Evolutionary conservation across 2,329 filamentous ascomycete species (phyloP).

Genomic region (Trichoderma cornu-damae): DNA sequence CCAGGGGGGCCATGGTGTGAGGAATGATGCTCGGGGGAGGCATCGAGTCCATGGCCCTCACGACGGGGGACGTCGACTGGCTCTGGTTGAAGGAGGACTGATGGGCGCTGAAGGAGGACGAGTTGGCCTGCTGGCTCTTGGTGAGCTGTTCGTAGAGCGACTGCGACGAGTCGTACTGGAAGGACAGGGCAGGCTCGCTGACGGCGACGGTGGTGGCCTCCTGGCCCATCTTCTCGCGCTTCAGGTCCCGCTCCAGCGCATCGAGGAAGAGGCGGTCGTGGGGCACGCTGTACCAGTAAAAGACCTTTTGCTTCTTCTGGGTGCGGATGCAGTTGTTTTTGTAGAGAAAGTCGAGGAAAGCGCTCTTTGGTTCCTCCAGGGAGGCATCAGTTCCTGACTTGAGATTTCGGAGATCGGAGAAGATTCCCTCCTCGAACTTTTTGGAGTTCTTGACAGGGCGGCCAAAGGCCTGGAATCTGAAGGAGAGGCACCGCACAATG

Average conservation of each 20-base stretch:
- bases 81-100: conserved; percentile 65
- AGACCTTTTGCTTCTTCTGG: conserved; percentile 99
- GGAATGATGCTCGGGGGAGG: conserved; percentile 79
- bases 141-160: conserved; percentile 99
- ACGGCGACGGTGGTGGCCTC: conserved; percentile 95
- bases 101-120: conserved; percentile 88
- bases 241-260: conserved; percentile 92
- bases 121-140: conserved; percentile 97
- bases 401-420: conserved; percentile 94
- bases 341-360: conserved; percentile 97
- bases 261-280: conserved; percentile 97
- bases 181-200: conserved; percentile 93
- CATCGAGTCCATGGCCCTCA: conserved; percentile 91
- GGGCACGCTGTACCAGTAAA: conserved; percentile 99
- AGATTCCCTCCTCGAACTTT: conserved; percentile 99
- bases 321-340: conserved; percentile 99
- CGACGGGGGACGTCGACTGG: conserved; percentile 80
- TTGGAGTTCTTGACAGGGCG: conserved; percentile 99
- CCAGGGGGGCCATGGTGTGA: conserved; percentile 51
- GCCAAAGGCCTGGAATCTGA: conserved; percentile 97
- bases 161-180: conserved; percentile 98
- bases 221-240: conserved; percentile 99
- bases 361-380: conserved; percentile 96
- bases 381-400: conserved; percentile 98
- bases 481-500: conserved; percentile 95